A percentile compares a stretch with the other conserved stretches of the same genome.
Conservation (phyloP, 1,139 yeast genomes). For the Wickerhamomyces sp. region DNA sequence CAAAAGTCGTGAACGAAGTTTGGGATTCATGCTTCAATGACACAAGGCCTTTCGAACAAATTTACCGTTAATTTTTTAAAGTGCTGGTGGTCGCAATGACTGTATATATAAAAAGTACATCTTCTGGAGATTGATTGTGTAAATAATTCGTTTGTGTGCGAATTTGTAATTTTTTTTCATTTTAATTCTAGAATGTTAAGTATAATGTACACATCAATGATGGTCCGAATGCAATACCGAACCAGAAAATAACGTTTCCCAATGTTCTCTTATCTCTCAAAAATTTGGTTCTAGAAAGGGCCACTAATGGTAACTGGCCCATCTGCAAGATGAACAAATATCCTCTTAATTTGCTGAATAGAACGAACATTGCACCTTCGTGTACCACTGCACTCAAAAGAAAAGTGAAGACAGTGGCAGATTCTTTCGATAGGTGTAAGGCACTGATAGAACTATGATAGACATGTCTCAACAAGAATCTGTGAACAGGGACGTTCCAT, state of each 20-base stretch:
- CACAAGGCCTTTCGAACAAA: constrained; percentile 92
- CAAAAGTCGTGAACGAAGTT: constrained; percentile 73
- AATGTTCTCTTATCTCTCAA: constrained; percentile 52
- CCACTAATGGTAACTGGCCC: constrained; percentile 62
- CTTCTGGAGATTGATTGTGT: too few relatives aligned
- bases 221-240: constrained; percentile 88
- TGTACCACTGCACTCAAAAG: constrained; percentile 77
- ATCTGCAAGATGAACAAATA: constrained; percentile 77
- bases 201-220: constrained; percentile 83
- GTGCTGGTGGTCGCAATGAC: too few relatives aligned
- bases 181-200: constrained; percentile 67
- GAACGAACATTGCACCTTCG: constrained; percentile 87
- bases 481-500: constrained; percentile 97
- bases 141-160: too few relatives aligned
- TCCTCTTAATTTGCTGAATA: constrained; percentile 76
- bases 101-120: too few relatives aligned
- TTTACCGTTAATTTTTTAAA: constrained; percentile 64
- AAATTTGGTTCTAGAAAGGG: constrained; percentile 45
- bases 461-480: constrained; percentile 84
- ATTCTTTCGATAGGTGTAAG: constrained; percentile 53
- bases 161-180: too few relatives aligned
- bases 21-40: constrained; percentile 93
- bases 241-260: constrained; percentile 86
- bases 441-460: constrained; percentile 88
- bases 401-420: constrained; percentile 80